Evolutionary conservation across 2,329 filamentous ascomycete genomes (phyloP), one percentile per base, ranked within the genome.

Genomic region (Elsinoe fawcettii): DNA sequence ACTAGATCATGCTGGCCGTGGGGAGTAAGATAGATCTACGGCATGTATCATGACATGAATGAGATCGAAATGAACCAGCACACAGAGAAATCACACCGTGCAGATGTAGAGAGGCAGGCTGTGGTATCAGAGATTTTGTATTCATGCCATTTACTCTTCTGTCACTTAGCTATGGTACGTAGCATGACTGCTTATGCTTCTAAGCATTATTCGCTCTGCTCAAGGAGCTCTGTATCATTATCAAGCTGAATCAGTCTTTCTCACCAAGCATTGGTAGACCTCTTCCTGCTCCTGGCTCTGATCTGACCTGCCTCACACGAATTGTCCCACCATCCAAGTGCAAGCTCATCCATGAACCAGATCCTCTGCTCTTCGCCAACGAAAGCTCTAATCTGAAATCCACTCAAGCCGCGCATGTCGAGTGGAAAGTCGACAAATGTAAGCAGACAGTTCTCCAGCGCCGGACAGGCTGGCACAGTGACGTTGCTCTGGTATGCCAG

Each of bases 271-370:
- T 30, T 44, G 22, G 41, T n/a, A 27, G 44, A 51, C 20, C 55
- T 57, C n/a, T 51, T 39, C 27, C 53, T 55, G 87, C 87, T 51
- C 87, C 86, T 58, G 89, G 71, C 67, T 90, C 92, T 44, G 85
- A 86, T 0, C 87, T 87, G 65, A 79, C 85, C 77, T 55, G 78
- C 77, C 34, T 67, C 70, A 61, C 77, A 80, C 39, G 68, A 75
- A 60, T 75, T 75, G 67, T 80, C 74, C 57, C 67, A 71, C 78
- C 78, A 80, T 41, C 69, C 72, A 64, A 79, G 64, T 46, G 70
- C 61, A 57, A 80, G 63, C 58, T 76, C 71, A 61, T 80, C 78
- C 67, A 79, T 68, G 67, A 78, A 75, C 63, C 73, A 75, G 63
- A 73, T 67, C 3, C 66, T 67, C 51, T 66, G 63, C 61, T 67